These are phyloP conservation scores for Ustilago tritici DNA, from an alignment of 1,284 basidiomycete species.

Conservation along the genomic window DNA sequence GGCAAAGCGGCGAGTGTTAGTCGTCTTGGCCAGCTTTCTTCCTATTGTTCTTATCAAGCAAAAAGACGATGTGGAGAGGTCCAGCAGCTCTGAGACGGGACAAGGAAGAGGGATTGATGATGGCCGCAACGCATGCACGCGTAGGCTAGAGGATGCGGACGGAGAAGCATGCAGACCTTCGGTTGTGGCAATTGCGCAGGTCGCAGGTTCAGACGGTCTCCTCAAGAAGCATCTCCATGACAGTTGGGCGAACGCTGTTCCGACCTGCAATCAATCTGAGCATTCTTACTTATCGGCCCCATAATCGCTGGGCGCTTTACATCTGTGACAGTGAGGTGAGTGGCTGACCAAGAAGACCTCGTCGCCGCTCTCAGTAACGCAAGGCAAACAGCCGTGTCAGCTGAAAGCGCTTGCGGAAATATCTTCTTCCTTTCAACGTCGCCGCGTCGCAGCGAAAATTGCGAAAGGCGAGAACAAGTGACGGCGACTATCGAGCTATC, in stretches of 20 bases:
- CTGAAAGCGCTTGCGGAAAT: neutral
- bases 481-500: neutral
- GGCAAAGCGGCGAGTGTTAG: slow-evolving; percentile 11
- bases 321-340: neutral
- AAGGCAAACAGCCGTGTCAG: neutral
- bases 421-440: neutral
- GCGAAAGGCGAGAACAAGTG: neutral
- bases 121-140: neutral
- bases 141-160: neutral
- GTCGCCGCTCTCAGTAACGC: too few relatives aligned
- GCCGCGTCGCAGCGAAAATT: neutral
- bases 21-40: slow-evolving; percentile 3
- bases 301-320: neutral
- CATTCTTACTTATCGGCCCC: neutral
- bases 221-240: neutral
- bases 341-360: too few relatives aligned
- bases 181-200: slow-evolving; percentile 17
- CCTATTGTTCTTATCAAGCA: neutral
- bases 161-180: slow-evolving; percentile 1
- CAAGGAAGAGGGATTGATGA: neutral
- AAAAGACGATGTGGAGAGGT: neutral
- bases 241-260: slow-evolving; percentile 9
- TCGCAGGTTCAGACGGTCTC: neutral
- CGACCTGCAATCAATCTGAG: neutral
- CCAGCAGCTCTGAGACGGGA: neutral